Evolutionary conservation across 2,329 filamentous ascomycete genomes (phyloP).

Genomic region (Diaporthe ilicicola): DNA sequence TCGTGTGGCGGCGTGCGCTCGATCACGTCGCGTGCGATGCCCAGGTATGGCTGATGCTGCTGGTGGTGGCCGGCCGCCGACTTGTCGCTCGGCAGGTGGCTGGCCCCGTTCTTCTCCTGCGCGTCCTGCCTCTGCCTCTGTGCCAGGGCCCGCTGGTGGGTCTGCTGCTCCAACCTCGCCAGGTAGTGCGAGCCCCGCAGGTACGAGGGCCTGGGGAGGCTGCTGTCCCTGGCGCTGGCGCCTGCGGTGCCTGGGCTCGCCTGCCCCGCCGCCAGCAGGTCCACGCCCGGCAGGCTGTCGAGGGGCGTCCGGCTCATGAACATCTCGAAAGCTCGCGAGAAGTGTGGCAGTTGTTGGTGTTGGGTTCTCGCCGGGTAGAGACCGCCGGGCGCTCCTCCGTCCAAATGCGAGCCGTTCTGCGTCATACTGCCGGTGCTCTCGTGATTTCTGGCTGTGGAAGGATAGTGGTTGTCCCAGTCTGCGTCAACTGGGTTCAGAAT

Average conservation of each 20-base stretch:
- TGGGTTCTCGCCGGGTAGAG: constrained; percentile 40
- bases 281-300: constrained; percentile 38
- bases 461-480: constrained; percentile 30
- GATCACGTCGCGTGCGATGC: constrained; percentile 84
- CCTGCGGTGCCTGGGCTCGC: constrained; percentile 31
- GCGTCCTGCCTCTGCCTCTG: constrained; percentile 56
- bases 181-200: constrained; percentile 81
- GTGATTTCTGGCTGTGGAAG: neutral
- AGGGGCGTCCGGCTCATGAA: constrained; percentile 46
- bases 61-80: too few relatives aligned
- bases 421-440: constrained; percentile 39
- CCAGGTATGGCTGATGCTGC: constrained; percentile 65
- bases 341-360: constrained; percentile 51
- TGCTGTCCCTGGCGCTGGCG: constrained; percentile 42
- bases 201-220: constrained; percentile 87
- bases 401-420: constrained; percentile 40
- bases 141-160: constrained; percentile 66
- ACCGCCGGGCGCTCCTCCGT: constrained; percentile 36
- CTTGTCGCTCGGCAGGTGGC: constrained; percentile 61
- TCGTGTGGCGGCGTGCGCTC: constrained; percentile 73
- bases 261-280: constrained; percentile 32
- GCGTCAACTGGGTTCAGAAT: constrained; percentile 60
- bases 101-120: constrained; percentile 57
- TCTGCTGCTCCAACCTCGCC: constrained; percentile 75
- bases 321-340: constrained; percentile 63